Percentiles rank a stretch among this genome's conserved stretches.
Conservation (phyloP, 768 basidiomycete species). For the Amyloporia xantha region DNA sequence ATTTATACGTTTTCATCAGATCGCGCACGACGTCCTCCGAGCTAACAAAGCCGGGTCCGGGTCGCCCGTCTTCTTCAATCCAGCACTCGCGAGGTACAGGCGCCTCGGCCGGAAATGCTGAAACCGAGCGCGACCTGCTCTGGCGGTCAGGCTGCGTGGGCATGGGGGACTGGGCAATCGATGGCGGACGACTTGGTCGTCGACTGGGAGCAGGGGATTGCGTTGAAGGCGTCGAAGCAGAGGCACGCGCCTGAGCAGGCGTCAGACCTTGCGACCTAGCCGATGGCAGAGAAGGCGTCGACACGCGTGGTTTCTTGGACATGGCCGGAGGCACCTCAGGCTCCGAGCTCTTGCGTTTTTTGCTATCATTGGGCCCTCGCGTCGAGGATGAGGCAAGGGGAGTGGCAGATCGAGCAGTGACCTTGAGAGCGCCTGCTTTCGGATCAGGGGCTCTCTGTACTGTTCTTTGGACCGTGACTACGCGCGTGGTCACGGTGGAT, state of each 20-base stretch:
- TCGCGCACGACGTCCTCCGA: conserved; percentile 57
- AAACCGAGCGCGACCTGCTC: conserved; percentile 65
- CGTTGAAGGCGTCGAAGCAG: conserved; percentile 10
- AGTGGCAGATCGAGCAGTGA: conserved; percentile 18
- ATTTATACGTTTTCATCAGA: conserved; percentile 62
- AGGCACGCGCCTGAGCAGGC: conserved; percentile 13
- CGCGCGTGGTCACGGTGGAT: conserved; percentile 24
- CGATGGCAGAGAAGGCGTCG: conserved; percentile 5
- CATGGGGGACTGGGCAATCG: conserved; percentile 9
- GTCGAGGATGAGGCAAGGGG: conserved; percentile 14
- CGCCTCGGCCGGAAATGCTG: conserved; percentile 37
- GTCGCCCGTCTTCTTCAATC: conserved; percentile 46
- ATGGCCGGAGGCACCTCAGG: neutral
- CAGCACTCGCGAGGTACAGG: conserved; percentile 41
- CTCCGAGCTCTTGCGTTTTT: conserved; percentile 17
- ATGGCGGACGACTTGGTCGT: conserved; percentile 9
- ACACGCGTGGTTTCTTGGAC: conserved; percentile 23
- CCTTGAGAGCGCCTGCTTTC: conserved; percentile 16
- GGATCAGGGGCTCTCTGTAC: conserved; percentile 9
- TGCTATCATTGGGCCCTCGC: conserved; percentile 1
- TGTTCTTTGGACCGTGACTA: conserved; percentile 18
- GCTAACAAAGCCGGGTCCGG: conserved; percentile 48
- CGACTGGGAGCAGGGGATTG: conserved; percentile 2
- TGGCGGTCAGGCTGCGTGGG: conserved; percentile 40
- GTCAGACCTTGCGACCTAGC: neutral